Percentiles rank a stretch among this genome's conserved stretches.
Conservation (phyloP, 2,329 filamentous ascomycete genomes). For the Byssoonygena ceratinophila region DNA sequence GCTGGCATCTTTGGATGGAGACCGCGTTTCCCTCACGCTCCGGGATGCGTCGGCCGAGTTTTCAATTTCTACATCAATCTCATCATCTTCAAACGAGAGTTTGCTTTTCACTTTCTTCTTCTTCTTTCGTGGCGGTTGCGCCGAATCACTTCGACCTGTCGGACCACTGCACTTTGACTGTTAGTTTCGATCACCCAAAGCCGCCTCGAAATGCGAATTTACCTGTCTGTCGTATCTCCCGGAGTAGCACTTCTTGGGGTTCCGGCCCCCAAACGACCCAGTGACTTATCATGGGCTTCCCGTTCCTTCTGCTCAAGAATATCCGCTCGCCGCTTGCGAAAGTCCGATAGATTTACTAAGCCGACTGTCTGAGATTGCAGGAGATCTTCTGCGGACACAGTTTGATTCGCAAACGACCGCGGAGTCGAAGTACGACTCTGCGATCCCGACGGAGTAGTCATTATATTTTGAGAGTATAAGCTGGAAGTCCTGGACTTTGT, state of each 20-base stretch:
- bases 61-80: constrained; percentile 45
- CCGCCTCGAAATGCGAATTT: constrained; percentile 26
- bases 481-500: not conserved
- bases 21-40: constrained; percentile 28
- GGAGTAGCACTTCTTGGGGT: constrained; percentile 45
- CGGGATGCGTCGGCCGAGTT: constrained; percentile 30
- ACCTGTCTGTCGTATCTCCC: constrained; percentile 47
- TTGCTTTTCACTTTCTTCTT: constrained; percentile 56
- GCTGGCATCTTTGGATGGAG: constrained; percentile 29
- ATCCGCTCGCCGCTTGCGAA: constrained; percentile 88
- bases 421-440: constrained; percentile 36
- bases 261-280: constrained; percentile 35
- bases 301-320: constrained; percentile 84
- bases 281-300: constrained; percentile 57
- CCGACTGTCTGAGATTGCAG: constrained; percentile 82
- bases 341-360: constrained; percentile 82
- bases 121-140: constrained; percentile 38
- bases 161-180: constrained; percentile 47
- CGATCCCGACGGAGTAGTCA: constrained; percentile 26
- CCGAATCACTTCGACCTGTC: constrained; percentile 38
- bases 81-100: constrained; percentile 57
- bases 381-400: constrained; percentile 65
- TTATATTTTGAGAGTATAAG: not conserved
- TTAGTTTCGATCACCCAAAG: constrained; percentile 35
- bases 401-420: constrained; percentile 59